A percentile compares a stretch with the other conserved stretches of the same genome.
Evolutionary conservation across 148 eudicot genomes (phyloP).

Genomic region (Arctostaphylos glauca): DNA sequence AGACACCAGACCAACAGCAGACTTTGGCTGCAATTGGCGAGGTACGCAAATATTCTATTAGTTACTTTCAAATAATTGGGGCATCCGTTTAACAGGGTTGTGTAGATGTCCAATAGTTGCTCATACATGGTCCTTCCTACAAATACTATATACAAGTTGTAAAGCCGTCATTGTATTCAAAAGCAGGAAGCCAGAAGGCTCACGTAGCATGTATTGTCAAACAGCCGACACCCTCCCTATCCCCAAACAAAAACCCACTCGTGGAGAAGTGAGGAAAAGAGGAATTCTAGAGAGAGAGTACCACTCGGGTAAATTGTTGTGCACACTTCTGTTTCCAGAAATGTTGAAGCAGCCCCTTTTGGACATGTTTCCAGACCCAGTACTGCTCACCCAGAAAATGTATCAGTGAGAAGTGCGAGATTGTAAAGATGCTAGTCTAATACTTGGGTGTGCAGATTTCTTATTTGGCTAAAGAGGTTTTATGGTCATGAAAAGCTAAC

Average conservation of each 20-base stretch:
- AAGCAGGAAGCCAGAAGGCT: too few species aligned
- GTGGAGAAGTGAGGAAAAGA: too few species aligned
- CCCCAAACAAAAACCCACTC: too few species aligned
- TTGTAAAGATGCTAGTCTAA: neutral
- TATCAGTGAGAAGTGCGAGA: neutral
- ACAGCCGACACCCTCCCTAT: too few species aligned
- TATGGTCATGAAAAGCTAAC: neutral
- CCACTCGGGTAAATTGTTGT: too few species aligned
- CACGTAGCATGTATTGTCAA: too few species aligned
- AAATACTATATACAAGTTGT: neutral
- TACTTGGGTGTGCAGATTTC: neutral
- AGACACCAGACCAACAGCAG: conserved; percentile 87
- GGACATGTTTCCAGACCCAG: neutral
- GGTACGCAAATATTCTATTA: conserved; percentile 38
- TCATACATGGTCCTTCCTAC: neutral
- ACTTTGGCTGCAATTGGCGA: conserved; percentile 94
- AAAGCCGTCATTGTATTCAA: too few species aligned
- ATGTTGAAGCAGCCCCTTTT: neutral
- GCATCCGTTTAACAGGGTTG: neutral
- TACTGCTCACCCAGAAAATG: neutral
- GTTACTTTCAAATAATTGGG: neutral
- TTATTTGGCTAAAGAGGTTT: neutral
- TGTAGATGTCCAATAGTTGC: conserved; percentile 1
- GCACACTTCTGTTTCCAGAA: neutral
- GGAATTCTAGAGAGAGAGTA: too few species aligned